phyloP scores from a whole-genome alignment of 2,329 filamentous ascomycete species.

The Cladosporium sp. region DNA sequence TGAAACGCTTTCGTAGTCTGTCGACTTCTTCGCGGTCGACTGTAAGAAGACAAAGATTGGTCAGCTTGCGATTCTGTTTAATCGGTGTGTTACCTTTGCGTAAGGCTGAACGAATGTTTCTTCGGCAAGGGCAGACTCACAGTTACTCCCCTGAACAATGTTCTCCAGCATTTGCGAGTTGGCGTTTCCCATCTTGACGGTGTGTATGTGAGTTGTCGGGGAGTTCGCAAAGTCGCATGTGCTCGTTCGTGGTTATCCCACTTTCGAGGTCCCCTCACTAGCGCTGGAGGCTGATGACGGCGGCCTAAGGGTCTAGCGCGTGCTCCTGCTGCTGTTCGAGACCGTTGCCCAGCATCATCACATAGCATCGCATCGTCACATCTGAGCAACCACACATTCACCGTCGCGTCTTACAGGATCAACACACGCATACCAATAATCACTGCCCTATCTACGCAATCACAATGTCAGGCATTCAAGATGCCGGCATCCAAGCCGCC shows the following conservation, averaged over 20 bases:
- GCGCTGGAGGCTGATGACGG: conserved; percentile 5
- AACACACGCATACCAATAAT: background rate
- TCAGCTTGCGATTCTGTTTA: conserved; percentile 8
- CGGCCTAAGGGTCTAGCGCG: background rate
- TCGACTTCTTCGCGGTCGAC: conserved; percentile 98
- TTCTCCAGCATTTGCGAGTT: conserved; percentile 76
- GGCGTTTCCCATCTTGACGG: conserved; percentile 49
- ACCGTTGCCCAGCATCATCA: background rate
- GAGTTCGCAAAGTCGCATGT: background rate
- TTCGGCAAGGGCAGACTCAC: conserved; percentile 52
- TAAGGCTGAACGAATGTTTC: background rate
- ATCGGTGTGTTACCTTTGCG: background rate
- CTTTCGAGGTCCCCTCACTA: conserved; percentile 13
- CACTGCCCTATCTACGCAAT: background rate
- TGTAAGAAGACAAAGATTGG: conserved; percentile 37
- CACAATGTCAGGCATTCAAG: conserved; percentile 25
- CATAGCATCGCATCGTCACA: background rate
- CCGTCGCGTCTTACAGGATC: background rate
- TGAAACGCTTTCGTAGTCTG: conserved; percentile 90
- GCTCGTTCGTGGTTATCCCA: background rate
- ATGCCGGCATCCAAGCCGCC: conserved; percentile 54
- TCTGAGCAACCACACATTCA: background rate
- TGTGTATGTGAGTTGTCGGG: conserved; percentile 5
- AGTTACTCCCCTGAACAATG: conserved; percentile 95
- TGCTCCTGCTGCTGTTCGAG: conserved; percentile 1